Conservation (phyloP, 768 basidiomycete species). For the Lactarius pseudohatsudake region DNA sequence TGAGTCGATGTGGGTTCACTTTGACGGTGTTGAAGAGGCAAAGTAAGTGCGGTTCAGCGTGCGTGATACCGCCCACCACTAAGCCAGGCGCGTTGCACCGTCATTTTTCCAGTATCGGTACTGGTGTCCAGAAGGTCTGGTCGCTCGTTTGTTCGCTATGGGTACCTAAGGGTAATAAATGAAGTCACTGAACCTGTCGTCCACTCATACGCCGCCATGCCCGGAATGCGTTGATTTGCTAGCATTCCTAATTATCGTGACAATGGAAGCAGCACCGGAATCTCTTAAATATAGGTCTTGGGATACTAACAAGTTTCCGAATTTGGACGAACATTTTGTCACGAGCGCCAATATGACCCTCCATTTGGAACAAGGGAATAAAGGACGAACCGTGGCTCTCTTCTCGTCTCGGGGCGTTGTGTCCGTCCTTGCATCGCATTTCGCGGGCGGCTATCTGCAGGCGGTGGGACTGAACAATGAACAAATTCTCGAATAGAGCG, state of each 20-base stretch:
- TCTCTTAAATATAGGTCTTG: not conserved
- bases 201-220: not conserved
- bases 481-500: not conserved
- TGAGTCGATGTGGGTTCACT: constrained; percentile 18
- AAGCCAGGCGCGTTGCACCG: not conserved
- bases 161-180: constrained; percentile 30
- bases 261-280: not conserved
- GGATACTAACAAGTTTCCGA: not conserved
- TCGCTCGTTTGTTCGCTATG: constrained; percentile 52
- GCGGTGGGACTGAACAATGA: not conserved
- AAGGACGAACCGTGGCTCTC: not conserved
- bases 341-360: not conserved
- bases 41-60: constrained; percentile 13
- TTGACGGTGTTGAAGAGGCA: constrained; percentile 16
- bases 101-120: constrained; percentile 55
- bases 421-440: constrained; percentile 1
- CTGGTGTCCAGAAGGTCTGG: constrained; percentile 77
- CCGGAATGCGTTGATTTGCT: not conserved
- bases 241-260: not conserved
- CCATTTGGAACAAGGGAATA: constrained; percentile 4
- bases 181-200: not conserved
- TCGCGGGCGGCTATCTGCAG: not conserved
- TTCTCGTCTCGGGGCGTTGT: not conserved
- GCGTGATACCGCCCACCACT: not conserved
- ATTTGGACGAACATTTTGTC: constrained; percentile 4